phyloP scores from a whole-genome alignment of 495 filamentous ascomycete genomes.

The Lindgomyces ingoldianus region DNA sequence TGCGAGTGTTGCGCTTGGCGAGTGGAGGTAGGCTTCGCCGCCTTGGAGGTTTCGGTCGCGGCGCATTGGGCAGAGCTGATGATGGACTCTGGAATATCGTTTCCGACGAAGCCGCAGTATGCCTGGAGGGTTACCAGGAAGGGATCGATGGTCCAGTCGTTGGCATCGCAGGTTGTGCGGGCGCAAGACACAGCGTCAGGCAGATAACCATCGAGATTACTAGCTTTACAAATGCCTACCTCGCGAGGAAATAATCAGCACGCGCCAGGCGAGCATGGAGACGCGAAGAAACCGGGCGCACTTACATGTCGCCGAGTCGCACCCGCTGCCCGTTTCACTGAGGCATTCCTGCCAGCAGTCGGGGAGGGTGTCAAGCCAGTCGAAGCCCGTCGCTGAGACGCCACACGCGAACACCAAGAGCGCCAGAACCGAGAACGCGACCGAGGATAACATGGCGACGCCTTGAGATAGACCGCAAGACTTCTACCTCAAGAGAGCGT shows the following conservation, averaged over 20 bases:
- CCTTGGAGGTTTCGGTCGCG: background rate
- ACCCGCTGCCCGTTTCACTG: conserved; percentile 3
- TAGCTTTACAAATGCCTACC: conserved; percentile 26
- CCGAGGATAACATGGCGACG: conserved; percentile 8
- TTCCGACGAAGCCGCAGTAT: conserved; percentile 11
- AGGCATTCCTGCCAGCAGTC: conserved; percentile 23
- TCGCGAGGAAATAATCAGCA: background rate
- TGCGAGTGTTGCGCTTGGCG: conserved; percentile 10
- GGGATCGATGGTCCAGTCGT: background rate
- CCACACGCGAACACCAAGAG: background rate
- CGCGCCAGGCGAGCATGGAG: background rate
- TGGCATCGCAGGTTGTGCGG: background rate
- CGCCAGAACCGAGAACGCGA: conserved; percentile 2
- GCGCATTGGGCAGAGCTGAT: conserved; percentile 11
- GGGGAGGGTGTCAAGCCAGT: conserved; percentile 17
- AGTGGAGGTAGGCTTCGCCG: background rate
- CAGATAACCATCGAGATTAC: conserved; percentile 15
- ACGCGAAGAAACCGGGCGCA: background rate
- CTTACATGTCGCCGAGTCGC: conserved; percentile 18
- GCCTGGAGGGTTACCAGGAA: conserved; percentile 18
- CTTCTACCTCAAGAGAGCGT: background rate
- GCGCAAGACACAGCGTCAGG: background rate
- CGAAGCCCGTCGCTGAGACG: background rate
- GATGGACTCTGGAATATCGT: conserved; percentile 14
- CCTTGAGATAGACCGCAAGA: background rate